Base-by-base conservation (phyloP, 2,329 filamentous ascomycete genomes). In the Aureobasidium mangrovei region DNA sequence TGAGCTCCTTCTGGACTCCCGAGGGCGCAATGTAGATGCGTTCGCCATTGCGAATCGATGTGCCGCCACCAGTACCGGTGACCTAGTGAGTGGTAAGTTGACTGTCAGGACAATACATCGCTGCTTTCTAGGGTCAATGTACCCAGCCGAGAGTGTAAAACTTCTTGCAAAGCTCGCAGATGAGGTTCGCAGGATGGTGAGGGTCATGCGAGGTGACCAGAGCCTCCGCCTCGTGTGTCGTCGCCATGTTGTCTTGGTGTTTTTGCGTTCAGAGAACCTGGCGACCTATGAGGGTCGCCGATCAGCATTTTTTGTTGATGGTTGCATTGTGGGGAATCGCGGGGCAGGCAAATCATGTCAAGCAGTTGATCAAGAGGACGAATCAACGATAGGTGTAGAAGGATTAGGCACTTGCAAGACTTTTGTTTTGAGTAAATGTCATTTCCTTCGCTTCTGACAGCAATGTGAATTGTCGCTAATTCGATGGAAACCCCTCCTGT, bases 131-230 rank as follows among this genome's bases (percentile, higher is more conserved):
- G 31, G 24, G 6, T 42, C 26, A 28, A n/a, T 29, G 72, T 66
- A 81, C 91, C 91, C 93, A 97, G 63, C 93, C 93, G 63, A 94
- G 77, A 18, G 80, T 88, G 81, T 95, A 98, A 74, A 98, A 98
- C 69, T 91, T 93, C 65, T 86, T 86, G 74, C 93, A 98, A 46
- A 98, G 80, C 45, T 87, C 85, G 59, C 91, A 93, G 61, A 96
- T 96, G 64, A 95, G 79, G 73, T 98, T 98, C 61, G 93, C 91
- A 26, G 93, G 93, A 72, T 98, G 93, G 57, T 89, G 76, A 4
- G 86, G 84, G 68, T 96, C 83, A 31, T 72, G 61, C 2, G 81
- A 84, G 58, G 70, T 74, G 54, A 84, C 72, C 60, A 84, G 74
- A 53, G 78, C 74, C 60, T 83, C 80, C 40, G 58, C 59, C 18